Base-by-base conservation (phyloP, 1,139 yeast species). In the Debaryomycetaceae sp. region DNA sequence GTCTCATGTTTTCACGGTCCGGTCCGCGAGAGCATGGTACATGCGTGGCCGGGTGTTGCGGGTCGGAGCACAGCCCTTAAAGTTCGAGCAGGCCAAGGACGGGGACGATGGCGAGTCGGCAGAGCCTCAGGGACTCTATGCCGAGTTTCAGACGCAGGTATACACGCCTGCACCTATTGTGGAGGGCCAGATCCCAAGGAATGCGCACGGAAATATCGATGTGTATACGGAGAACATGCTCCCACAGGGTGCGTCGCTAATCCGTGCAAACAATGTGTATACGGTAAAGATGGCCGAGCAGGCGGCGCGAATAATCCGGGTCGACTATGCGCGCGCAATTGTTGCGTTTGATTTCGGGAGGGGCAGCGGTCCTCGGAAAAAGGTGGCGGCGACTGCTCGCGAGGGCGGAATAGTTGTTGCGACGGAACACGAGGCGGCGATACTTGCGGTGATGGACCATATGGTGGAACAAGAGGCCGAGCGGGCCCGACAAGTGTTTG, bases 311-410 rank as follows among this genome's bases (percentile, higher is more conserved):
- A 47, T 76, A 1, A 43, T 87, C 15, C 75, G 69, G 1, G 64
- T 90, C 5, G 95, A 85, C 43, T 86, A 67, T 54, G 97, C 95
- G 0, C 75, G 73, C 28, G 97, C 96, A 0, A 85, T 87, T 4
- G 76, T 78, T 4, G 86, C 92, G 0, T 87, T 92, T 55, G 90
- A 82, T 34, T 90, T 82, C 51, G 55, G 52, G 7, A 34, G 32
- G n/a, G 30, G 25, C 23, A 13, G 7, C 5, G 12, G 18, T 7
- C 29, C 29, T 19, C 30, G 27, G 23, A 22, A 21, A 31, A 16
- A 15, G 11, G 22, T 13, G 23, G 24, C 13, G 22, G 25, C 15
- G 12, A 73, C 73, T 14, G 93, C 94, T 0, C 60, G 63, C 32
- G 71, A 77, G 30, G 76, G 78, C 3, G 98, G 98, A 2, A 68